Evolutionary conservation across 257 asterid species (phyloP).

Genomic region (Hygrophila difformis): DNA sequence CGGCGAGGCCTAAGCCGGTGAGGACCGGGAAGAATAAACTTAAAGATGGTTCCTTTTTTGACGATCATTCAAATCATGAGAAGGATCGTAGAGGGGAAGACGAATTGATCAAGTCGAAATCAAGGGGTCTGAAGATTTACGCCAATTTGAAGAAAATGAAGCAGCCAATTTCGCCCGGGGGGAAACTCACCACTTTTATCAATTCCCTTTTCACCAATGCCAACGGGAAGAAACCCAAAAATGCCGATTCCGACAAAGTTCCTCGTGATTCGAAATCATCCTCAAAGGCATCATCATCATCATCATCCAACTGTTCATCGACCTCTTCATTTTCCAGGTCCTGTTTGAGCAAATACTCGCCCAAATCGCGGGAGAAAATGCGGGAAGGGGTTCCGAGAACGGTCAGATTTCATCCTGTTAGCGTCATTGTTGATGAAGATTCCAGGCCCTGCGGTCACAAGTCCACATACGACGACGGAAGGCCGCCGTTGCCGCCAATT

Average conservation of each 20-base stretch:
- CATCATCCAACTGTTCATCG: slow-evolving; percentile 55
- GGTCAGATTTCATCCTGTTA: slow-evolving; percentile 58
- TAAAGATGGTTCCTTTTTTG: neutral
- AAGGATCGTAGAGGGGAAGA: slow-evolving; percentile 7
- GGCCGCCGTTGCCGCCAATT: slow-evolving; percentile 33
- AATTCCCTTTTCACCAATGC: slow-evolving; percentile 40
- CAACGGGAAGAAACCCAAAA: slow-evolving; percentile 35
- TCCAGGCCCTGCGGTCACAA: slow-evolving; percentile 49
- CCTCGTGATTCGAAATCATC: slow-evolving; percentile 14
- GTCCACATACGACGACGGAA: slow-evolving; percentile 16
- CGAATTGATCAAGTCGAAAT: slow-evolving; percentile 35
- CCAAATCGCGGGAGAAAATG: slow-evolving; percentile 32
- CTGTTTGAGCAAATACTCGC: slow-evolving; percentile 53
- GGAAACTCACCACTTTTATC: slow-evolving; percentile 46
- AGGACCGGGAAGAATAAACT: slow-evolving; percentile 13
- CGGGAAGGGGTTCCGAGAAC: slow-evolving; percentile 35
- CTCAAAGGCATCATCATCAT: slow-evolving; percentile 14
- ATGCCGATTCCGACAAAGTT: neutral
- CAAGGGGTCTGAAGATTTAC: slow-evolving; percentile 55
- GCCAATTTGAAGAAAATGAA: slow-evolving; percentile 60
- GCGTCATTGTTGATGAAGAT: slow-evolving; percentile 57
- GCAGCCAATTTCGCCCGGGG: slow-evolving; percentile 85
- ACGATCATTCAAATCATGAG: slow-evolving; percentile 1
- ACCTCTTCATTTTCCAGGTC: slow-evolving; percentile 64
- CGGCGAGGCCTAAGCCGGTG: slow-evolving; percentile 32